Percentiles rank a stretch among this genome's conserved stretches.
phyloP scores from a whole-genome alignment of 805 yeast species.

The Lipomyces lipofer region DNA sequence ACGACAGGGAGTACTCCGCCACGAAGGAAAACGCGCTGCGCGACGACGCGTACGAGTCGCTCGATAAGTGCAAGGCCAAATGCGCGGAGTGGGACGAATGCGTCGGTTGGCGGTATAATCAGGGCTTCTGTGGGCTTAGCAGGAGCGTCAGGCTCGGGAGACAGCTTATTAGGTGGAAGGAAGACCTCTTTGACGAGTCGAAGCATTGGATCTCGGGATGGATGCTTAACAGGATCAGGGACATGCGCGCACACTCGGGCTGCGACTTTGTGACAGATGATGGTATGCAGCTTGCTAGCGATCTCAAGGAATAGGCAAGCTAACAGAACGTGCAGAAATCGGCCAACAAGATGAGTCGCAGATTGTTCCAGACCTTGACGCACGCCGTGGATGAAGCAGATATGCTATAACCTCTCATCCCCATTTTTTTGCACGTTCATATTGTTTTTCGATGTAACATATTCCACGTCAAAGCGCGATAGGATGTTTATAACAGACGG shows the following conservation, averaged over 20 bases:
- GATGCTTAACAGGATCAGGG: conserved; percentile 14
- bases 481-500: too few relatives aligned
- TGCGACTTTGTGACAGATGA: conserved; percentile 1
- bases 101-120: conserved; percentile 12
- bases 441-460: too few relatives aligned
- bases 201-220: conserved; percentile 14
- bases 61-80: conserved; percentile 10
- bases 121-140: conserved; percentile 17
- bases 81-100: conserved; percentile 22
- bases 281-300: background rate
- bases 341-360: background rate
- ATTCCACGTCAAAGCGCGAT: too few relatives aligned
- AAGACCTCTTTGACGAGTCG: conserved; percentile 13
- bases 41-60: conserved; percentile 15
- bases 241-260: conserved; percentile 16
- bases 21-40: conserved; percentile 14
- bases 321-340: background rate
- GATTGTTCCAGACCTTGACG: background rate
- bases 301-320: background rate
- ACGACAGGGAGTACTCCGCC: conserved; percentile 20
- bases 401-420: too few relatives aligned
- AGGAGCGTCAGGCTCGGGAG: conserved; percentile 17
- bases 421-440: too few relatives aligned
- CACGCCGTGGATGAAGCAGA: too few relatives aligned
- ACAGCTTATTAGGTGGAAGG: conserved; percentile 8